Base-by-base conservation (phyloP, 192 early-diverging fungal species). In the Geranomyces variabilis region DNA sequence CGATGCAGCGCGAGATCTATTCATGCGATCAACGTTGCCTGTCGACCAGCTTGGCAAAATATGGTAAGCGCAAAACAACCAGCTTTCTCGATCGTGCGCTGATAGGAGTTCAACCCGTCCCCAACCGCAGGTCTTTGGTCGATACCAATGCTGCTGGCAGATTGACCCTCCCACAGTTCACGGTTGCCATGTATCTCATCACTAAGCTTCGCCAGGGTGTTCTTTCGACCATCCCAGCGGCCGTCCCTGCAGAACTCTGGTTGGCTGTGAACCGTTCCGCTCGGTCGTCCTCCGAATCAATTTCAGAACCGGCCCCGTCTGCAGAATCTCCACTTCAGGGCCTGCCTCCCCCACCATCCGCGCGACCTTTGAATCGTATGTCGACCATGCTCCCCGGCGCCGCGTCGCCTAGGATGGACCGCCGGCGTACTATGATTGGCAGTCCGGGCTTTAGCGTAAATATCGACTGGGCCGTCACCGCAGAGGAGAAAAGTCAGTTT, bases 161-260 rank as follows among this genome's bases (percentile, higher is more conserved):
- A 59, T 75, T 98, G 34, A 86, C 89, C 62, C 80, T 92, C 59
- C 80, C 87, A 10, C 93, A 96, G 74, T 98, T 98, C 76, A 85
- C 91, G 47, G 88, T 93, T 58, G 94, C 93, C 44, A 96, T 98
- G 94, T 86, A 88, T 71, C 90, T 93, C 67, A 90, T 98, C 62
- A 86, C 90, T 19, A 85, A 88, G 63, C 78, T 91, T 21, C 94
- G 93, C 87, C 87, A 91, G 60, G 91, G 90, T 33, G 83, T 83
- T 21, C 79, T 88, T 36, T 74, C 80, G 46, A 79, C 81, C 29
- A 80, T 96, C n/a, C 96, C 96, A 15, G 53, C 81, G 6, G 64
- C 77, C 7, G 77, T 94, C 21, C 92, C 96, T 13, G 74, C 84
- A 15, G 74, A 83, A n/a, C 71, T 89, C 56, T 90, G 71, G 84